These are phyloP conservation scores for Hemisphaericaspora nanyangensis DNA, from an alignment of 805 yeast genomes.

Conservation along the genomic window DNA sequence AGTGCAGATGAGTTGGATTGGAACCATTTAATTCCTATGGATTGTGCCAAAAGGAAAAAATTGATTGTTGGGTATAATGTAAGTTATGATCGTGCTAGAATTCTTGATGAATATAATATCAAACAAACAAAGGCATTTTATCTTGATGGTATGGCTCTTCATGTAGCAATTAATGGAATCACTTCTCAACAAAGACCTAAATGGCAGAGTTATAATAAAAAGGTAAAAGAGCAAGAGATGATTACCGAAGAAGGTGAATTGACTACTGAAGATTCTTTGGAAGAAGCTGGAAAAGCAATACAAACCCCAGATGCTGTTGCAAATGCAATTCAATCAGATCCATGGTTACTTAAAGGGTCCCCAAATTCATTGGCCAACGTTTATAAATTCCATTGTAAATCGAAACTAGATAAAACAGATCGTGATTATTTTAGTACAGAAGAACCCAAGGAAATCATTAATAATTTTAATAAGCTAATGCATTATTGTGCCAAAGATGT, in stretches of 20 bases:
- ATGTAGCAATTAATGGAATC: constrained; percentile 86
- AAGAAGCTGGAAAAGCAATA: background rate
- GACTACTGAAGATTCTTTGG: background rate
- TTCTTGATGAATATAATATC: constrained; percentile 76
- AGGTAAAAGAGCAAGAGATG: constrained; percentile 13
- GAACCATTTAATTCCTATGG: constrained; percentile 76
- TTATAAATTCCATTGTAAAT: constrained; percentile 71
- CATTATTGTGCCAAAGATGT: constrained; percentile 87
- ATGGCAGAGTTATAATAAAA: constrained; percentile 60
- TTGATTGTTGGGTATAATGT: constrained; percentile 87
- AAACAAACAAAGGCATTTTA: constrained; percentile 67
- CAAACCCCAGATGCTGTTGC: no score
- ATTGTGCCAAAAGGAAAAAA: constrained; percentile 44
- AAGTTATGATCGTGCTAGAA: constrained; percentile 84
- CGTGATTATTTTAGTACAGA: constrained; percentile 61
- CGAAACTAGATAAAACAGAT: constrained; percentile 58
- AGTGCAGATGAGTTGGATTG: constrained; percentile 17
- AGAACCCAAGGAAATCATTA: constrained; percentile 50
- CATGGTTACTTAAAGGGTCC: constrained; percentile 80
- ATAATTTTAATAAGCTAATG: constrained; percentile 59
- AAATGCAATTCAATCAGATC: constrained; percentile 48
- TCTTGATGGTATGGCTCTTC: constrained; percentile 90
- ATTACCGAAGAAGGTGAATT: constrained; percentile 1
- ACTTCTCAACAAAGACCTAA: constrained; percentile 85
- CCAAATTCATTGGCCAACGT: constrained; percentile 79